Conservation (phyloP, 306 rosid genomes). For the Prunus mume region DNA sequence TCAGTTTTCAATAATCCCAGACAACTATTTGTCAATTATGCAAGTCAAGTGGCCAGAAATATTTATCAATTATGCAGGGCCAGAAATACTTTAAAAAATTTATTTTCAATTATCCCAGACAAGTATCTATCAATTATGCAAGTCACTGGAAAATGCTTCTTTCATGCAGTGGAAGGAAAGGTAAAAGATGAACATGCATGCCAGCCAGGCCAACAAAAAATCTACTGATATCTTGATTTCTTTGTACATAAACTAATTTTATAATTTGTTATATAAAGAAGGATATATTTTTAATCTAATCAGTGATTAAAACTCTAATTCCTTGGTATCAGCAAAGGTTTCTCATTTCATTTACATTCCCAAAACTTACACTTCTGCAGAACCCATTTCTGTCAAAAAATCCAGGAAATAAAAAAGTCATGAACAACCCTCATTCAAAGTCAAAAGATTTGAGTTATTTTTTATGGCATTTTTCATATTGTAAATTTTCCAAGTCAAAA, state of each 20-base stretch:
- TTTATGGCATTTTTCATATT: background rate
- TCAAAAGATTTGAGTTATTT: background rate
- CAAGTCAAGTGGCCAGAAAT: background rate
- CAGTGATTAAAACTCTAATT: background rate
- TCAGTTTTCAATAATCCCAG: background rate
- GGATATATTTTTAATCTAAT: background rate
- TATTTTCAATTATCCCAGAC: background rate
- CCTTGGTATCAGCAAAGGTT: background rate
- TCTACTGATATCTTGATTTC: too few relatives aligned
- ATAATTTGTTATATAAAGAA: background rate
- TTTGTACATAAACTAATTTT: too few relatives aligned
- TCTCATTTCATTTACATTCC: background rate
- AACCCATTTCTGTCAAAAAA: background rate
- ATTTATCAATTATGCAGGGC: background rate
- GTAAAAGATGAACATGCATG: background rate
- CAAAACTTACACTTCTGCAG: slow-evolving; percentile 6
- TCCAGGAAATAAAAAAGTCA: background rate
- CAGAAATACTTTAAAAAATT: background rate
- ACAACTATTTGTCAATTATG: background rate
- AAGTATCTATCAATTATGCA: background rate
- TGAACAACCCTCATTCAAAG: background rate
- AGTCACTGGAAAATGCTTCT: background rate
- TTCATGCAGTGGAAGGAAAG: background rate
- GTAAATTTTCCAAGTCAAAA: background rate
- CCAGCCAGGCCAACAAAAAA: too few relatives aligned